Evolutionary conservation across 352 stramenopile species (phyloP), one percentile per base, ranked within the genome.

Genomic region (Phytophthora europaea): DNA sequence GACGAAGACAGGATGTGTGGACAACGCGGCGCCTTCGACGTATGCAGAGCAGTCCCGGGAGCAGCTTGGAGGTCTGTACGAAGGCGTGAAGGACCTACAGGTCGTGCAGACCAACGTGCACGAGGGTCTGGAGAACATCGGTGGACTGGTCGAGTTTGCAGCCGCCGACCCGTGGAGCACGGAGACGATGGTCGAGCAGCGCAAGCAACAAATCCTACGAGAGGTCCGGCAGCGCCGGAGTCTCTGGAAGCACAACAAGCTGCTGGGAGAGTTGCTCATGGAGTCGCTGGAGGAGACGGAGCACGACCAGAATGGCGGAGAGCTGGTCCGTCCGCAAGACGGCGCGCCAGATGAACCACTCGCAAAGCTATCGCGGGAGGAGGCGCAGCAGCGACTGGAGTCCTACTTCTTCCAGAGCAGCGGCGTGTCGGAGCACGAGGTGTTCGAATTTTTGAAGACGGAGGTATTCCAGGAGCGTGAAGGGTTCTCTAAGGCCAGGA

Each of bases 161-260:
- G 59, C 52, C 6, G 65, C 70, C 20, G 75, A 87, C 51, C 67
- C 73, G 0, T 77, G 70, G 67, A 82, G 65, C 52, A 77, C 82
- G 6, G 23, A 66, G 50, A 63, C 43, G 38, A 54, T 76, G 9
- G 33, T 84, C 43, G 34, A 76, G 36, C 70, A 79, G 33, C 75
- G 70, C 15, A 65, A 72, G 12, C 51, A 76, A 31, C 50, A 70
- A 51, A 77, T 89, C 12, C 54, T 81, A 52, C 65, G 53, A 0
- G 75, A 89, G 56, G 66, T 89, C 34, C 38, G 47, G 5, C 75
- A 82, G 51, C 79, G 81, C n/a, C 77, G 78, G 8, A 65, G 67
- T 63, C 75, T 87, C 56, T 89, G 82, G 82, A 72, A 79, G 15
- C 80, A 89, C 73, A 87, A 89, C 64, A 87, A 87, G 54, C 53